Evolutionary conservation across 805 yeast species (phyloP).

Genomic region (Metschnikowia shivogae): DNA sequence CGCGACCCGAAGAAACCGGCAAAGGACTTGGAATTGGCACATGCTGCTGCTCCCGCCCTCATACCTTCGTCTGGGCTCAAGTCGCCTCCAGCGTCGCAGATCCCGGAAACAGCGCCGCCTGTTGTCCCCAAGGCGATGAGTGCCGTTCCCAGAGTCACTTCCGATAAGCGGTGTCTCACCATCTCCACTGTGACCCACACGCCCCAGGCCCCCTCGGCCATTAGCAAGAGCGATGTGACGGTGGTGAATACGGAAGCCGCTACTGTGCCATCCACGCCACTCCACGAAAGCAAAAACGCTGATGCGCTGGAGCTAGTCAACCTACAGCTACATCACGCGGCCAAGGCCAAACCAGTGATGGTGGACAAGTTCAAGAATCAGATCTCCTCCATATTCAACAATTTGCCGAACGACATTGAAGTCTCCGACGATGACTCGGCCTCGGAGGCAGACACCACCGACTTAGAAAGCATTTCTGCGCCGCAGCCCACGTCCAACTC

Average conservation of each 20-base stretch:
- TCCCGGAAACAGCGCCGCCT: not conserved
- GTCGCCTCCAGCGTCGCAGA: not conserved
- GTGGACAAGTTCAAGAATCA: constrained; percentile 25
- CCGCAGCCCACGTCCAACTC: not conserved
- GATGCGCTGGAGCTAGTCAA: not conserved
- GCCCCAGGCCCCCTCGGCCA: constrained; percentile 19
- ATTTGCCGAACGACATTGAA: constrained; percentile 45
- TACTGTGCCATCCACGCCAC: not conserved
- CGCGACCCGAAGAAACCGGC: not conserved
- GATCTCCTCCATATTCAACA: constrained; percentile 39
- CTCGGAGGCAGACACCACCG: constrained; percentile 36
- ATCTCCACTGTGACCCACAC: constrained; percentile 21
- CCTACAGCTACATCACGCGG: constrained; percentile 1
- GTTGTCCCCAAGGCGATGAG: not conserved
- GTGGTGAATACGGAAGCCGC: constrained; percentile 30
- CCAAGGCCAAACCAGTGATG: constrained; percentile 7
- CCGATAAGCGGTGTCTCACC: constrained; percentile 33
- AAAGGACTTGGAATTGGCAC: not conserved
- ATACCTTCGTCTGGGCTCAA: not conserved
- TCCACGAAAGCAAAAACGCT: not conserved
- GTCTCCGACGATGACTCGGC: constrained; percentile 46
- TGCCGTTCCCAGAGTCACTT: constrained; percentile 26
- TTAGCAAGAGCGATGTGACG: constrained; percentile 27
- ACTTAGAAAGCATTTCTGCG: not conserved
- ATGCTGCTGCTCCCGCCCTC: not conserved